phyloP scores from a whole-genome alignment of 1,139 yeast species.

The Debaryomycetaceae sp. region DNA sequence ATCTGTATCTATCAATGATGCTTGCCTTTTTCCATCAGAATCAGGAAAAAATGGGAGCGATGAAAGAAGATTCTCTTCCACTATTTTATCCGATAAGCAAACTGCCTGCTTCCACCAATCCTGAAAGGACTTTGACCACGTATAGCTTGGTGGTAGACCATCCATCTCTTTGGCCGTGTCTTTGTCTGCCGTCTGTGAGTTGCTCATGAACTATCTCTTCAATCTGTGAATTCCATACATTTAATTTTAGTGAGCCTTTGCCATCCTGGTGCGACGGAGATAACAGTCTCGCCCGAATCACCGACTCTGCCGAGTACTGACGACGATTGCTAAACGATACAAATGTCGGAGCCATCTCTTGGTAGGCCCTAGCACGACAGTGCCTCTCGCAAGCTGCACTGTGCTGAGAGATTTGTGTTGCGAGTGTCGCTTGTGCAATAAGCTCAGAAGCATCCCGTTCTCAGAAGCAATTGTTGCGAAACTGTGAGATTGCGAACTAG shows the following conservation, averaged over 20 bases:
- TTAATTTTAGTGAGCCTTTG: not conserved
- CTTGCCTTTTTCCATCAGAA: conserved; percentile 46
- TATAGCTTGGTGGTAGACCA: conserved; percentile 16
- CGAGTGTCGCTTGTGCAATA: too few relatives aligned
- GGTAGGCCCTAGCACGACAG: too few relatives aligned
- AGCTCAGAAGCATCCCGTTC: too few relatives aligned
- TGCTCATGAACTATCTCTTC: not conserved
- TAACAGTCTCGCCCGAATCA: too few relatives aligned
- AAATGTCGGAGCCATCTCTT: too few relatives aligned
- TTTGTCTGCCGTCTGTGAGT: not conserved
- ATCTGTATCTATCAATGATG: conserved; percentile 47
- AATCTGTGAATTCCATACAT: too few relatives aligned
- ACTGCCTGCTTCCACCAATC: conserved; percentile 40
- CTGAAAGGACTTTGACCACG: conserved; percentile 29
- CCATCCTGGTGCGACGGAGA: not conserved
- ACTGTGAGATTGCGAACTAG: too few relatives aligned
- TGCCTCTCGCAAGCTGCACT: too few relatives aligned
- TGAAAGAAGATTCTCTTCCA: conserved; percentile 36
- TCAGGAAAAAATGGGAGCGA: conserved; percentile 58
- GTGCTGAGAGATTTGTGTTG: too few relatives aligned
- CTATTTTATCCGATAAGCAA: conserved; percentile 24
- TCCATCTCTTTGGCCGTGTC: not conserved
- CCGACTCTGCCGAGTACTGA: too few relatives aligned
- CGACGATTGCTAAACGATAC: too few relatives aligned
- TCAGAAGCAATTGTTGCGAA: too few relatives aligned